phyloP scores from a whole-genome alignment of 495 filamentous ascomycete species.

The Lindgomyces ingoldianus region DNA sequence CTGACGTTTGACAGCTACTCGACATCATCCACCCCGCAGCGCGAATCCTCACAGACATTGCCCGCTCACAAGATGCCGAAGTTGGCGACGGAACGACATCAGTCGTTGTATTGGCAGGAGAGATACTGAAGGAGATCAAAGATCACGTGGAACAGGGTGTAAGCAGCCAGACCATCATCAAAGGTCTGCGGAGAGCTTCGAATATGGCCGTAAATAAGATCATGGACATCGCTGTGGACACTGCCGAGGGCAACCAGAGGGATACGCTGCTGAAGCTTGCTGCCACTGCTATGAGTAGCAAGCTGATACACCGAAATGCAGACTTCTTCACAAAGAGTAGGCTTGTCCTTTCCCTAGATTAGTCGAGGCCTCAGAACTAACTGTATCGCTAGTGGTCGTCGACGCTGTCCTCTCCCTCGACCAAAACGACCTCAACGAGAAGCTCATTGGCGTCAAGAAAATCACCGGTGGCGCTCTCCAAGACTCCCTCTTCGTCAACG shows the following conservation, averaged over 20 bases:
- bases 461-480: conserved; percentile 94
- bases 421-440: conserved; percentile 96
- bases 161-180: conserved; percentile 95
- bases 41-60: conserved; percentile 96
- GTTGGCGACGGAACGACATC: conserved; percentile 98
- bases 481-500: conserved; percentile 95
- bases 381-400: conserved; percentile 69
- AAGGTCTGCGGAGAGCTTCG: conserved; percentile 86
- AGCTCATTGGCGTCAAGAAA: conserved; percentile 96
- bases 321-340: conserved; percentile 88
- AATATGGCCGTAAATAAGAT: conserved; percentile 97
- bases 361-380: not conserved
- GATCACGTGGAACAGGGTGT: conserved; percentile 95
- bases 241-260: conserved; percentile 78
- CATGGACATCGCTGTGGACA: conserved; percentile 92
- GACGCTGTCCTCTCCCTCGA: conserved; percentile 96
- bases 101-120: conserved; percentile 91
- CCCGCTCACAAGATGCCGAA: conserved; percentile 97
- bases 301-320: conserved; percentile 96
- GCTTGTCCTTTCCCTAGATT: not conserved
- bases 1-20: conserved; percentile 63
- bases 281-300: conserved; percentile 98
- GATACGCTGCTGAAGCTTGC: conserved; percentile 89
- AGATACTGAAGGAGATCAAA: conserved; percentile 93
- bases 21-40: conserved; percentile 98